Percentiles rank a stretch among this genome's conserved stretches.
These are phyloP conservation scores for Logfia minima DNA, from an alignment of 129 eudicot genomes.

Conservation along the genomic window DNA sequence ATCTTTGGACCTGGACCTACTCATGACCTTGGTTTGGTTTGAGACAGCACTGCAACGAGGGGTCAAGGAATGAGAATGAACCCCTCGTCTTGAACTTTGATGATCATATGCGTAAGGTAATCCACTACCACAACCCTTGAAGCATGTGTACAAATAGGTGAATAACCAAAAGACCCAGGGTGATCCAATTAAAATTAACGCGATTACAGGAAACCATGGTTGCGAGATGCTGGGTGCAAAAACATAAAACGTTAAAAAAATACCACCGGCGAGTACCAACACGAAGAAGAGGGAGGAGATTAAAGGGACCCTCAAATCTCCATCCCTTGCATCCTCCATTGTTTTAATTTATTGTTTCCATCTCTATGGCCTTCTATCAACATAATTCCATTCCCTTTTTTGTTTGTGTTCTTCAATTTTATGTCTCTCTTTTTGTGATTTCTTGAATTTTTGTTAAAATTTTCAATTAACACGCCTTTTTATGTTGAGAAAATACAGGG, in stretches of 20 bases:
- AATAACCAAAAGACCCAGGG: conserved; percentile 79
- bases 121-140: conserved; percentile 44
- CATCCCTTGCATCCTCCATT: conserved; percentile 69
- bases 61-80: conserved; percentile 18
- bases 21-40: conserved; percentile 19
- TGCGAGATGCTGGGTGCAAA: conserved; percentile 41
- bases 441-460: conserved; percentile 16
- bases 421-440: conserved; percentile 24
- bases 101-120: conserved; percentile 11
- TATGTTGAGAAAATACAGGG: conserved; percentile 33
- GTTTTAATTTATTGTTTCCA: conserved; percentile 27
- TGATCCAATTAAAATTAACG: conserved; percentile 50
- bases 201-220: conserved; percentile 59
- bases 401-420: neutral
- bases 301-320: conserved; percentile 69
- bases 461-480: conserved; percentile 22
- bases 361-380: conserved; percentile 20
- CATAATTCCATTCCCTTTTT: conserved; percentile 20
- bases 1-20: conserved; percentile 15
- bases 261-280: conserved; percentile 54
- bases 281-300: conserved; percentile 57
- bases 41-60: conserved; percentile 21
- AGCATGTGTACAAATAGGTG: conserved; percentile 61
- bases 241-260: conserved; percentile 50
- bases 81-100: conserved; percentile 35